phyloP scores from a whole-genome alignment of 2,329 filamentous ascomycete species.

The Rhytidhysteron rufulum region DNA sequence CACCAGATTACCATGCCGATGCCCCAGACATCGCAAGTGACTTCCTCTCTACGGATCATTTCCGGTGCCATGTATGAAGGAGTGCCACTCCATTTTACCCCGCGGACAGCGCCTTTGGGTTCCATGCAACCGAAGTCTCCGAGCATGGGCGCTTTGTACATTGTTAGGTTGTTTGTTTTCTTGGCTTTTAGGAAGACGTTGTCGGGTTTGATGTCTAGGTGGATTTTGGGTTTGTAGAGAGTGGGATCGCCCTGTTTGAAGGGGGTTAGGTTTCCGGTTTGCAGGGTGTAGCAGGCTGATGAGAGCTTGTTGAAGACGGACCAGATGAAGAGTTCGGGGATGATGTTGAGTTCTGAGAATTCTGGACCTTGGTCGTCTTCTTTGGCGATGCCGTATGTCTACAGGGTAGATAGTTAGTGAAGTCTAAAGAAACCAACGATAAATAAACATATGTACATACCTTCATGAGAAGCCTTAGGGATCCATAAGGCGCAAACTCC shows the following conservation, averaged over 20 bases:
- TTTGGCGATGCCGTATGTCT: neutral
- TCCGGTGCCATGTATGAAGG: neutral
- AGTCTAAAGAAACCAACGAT: neutral
- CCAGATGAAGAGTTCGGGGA: conserved; percentile 16
- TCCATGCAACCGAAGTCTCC: neutral
- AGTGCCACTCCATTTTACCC: neutral
- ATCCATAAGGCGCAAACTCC: neutral
- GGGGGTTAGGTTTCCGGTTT: neutral
- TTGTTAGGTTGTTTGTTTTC: neutral
- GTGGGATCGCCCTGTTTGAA: neutral
- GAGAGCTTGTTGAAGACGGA: conserved; percentile 11
- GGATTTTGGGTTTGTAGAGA: conserved; percentile 6
- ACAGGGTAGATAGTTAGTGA: neutral
- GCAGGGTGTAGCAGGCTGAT: conserved; percentile 8
- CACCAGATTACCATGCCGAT: conserved; percentile 1
- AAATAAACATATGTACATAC: neutral
- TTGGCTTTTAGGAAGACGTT: conserved; percentile 15
- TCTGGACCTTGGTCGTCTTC: neutral
- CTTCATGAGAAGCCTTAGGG: neutral
- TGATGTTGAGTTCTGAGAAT: too few species aligned
- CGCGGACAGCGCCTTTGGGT: neutral
- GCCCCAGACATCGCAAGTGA: neutral
- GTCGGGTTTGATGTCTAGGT: conserved; percentile 14
- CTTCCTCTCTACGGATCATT: neutral
- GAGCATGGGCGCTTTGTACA: neutral